Evolutionary conservation across 2,329 filamentous ascomycete species (phyloP).

Genomic region (Neopestalotiopsis sp.): DNA sequence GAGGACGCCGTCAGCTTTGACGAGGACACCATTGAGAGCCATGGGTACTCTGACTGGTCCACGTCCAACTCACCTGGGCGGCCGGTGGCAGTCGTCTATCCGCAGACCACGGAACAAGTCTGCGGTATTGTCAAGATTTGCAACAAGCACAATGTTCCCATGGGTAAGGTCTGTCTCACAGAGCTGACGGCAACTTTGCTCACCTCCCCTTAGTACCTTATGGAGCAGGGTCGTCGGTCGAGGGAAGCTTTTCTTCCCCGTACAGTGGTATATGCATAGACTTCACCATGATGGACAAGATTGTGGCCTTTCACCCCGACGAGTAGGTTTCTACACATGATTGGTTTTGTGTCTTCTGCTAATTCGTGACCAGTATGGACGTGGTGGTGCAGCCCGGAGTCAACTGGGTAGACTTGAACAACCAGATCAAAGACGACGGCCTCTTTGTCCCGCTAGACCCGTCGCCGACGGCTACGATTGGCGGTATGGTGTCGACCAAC

Average conservation of each 20-base stretch:
- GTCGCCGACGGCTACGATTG: conserved; percentile 63
- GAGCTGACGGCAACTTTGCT: neutral
- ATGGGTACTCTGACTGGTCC: conserved; percentile 76
- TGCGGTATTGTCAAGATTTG: conserved; percentile 67
- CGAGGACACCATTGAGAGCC: conserved; percentile 65
- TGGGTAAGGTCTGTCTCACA: conserved; percentile 47
- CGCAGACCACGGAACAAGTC: conserved; percentile 68
- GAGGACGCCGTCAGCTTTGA: conserved; percentile 68
- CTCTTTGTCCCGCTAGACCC: conserved; percentile 76
- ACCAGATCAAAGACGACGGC: conserved; percentile 64
- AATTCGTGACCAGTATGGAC: conserved; percentile 57
- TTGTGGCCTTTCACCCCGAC: conserved; percentile 68
- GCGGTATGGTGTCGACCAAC: conserved; percentile 70
- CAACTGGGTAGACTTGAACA: conserved; percentile 71
- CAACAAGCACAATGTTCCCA: conserved; percentile 67
- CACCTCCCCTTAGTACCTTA: conserved; percentile 60
- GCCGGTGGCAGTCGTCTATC: conserved; percentile 70
- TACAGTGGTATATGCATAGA: conserved; percentile 74
- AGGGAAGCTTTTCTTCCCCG: conserved; percentile 73
- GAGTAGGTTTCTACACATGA: conserved; percentile 40
- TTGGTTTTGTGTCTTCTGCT: too few relatives aligned
- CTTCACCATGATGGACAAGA: conserved; percentile 70
- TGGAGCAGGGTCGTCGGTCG: conserved; percentile 75
- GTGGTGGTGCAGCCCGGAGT: conserved; percentile 74
- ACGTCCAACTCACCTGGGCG: conserved; percentile 68